Base-by-base conservation (phyloP, 1,284 basidiomycete genomes). In the Fomitopsis pinicola region DNA sequence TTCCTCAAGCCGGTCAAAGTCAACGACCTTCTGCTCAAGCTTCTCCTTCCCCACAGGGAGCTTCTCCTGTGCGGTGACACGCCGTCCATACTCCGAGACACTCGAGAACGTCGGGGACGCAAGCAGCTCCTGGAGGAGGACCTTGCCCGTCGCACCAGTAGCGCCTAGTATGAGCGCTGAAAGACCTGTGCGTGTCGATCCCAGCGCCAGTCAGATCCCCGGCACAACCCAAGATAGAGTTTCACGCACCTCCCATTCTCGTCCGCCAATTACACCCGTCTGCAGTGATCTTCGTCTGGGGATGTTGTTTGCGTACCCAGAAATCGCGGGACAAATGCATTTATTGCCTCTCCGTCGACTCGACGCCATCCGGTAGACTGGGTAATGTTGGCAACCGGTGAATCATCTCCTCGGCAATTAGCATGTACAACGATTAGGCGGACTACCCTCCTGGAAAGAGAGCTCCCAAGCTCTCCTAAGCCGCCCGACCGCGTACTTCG, bases 71-170 rank as follows among this genome's bases (percentile, higher is more conserved):
- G 77, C 68, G 0, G 83, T 88, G 7, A 85, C 73, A n/a, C 81
- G 76, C 9, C 88, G 78, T 1, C 89, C 89, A 62, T 83, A 88
- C 64, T 90, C 88, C 59, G 80, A 83, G 6, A 91, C 83, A 46
- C 77, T 79, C 1, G 80, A 73, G 75, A 81, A 87, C 33, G 82
- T 70, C 8, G 80, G 68, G 5, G 80, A 83, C 2, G 77, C 70
- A 46, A 91, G 79, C 14, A 90, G 78, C 58, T 86, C 79, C 40
- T 75, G 74, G 30, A 91, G 80, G 45, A 89, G 73, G 48, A 80
- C 72, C 45, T 78, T 78, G 38, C 89, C 88, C 0, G 78, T 79
- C 57, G 82, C 83, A 48, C 89, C 88, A 2, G 88, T 89, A 4
- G 82, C 84, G 42, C 89, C 89, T 42, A 91, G 64, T 38, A 91